Percentiles rank a stretch among this genome's conserved stretches.
phyloP scores from a whole-genome alignment of 2,329 filamentous ascomycete species.

The Colletotrichum acutatum region DNA sequence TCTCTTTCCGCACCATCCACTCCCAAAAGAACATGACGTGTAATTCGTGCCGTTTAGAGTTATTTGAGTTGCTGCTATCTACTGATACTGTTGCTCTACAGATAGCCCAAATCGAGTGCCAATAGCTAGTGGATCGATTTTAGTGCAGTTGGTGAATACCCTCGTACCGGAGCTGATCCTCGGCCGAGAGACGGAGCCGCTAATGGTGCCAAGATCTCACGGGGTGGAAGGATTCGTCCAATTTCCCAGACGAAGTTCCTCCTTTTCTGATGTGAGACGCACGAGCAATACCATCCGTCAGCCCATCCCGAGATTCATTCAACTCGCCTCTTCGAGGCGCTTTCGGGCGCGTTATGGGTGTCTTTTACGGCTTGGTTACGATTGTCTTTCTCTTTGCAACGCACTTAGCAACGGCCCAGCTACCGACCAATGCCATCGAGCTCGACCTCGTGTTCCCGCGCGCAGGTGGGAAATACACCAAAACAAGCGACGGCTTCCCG shows the following conservation, averaged over 20 bases:
- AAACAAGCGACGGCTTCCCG: neutral
- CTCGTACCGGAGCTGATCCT: neutral
- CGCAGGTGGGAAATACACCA: neutral
- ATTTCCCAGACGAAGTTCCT: neutral
- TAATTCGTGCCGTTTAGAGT: too few relatives aligned
- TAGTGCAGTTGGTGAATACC: neutral
- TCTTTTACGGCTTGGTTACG: neutral
- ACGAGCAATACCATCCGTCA: neutral
- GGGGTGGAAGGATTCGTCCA: neutral
- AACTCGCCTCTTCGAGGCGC: neutral
- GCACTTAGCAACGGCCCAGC: neutral
- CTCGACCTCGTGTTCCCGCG: constrained; percentile 25
- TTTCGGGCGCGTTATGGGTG: neutral
- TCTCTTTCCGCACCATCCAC: too few relatives aligned
- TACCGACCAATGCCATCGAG: neutral
- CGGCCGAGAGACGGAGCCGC: neutral
- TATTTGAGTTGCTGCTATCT: neutral
- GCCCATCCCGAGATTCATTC: neutral
- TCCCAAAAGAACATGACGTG: too few relatives aligned
- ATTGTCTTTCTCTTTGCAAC: neutral
- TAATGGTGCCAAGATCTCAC: neutral
- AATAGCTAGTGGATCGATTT: too few relatives aligned
- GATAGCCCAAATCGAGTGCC: neutral
- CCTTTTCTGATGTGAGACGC: neutral
- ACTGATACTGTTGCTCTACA: neutral